Evolutionary conservation across 345 rosid genomes (phyloP), one percentile per base, ranked within the genome.

Genomic region (Brassica incana): DNA sequence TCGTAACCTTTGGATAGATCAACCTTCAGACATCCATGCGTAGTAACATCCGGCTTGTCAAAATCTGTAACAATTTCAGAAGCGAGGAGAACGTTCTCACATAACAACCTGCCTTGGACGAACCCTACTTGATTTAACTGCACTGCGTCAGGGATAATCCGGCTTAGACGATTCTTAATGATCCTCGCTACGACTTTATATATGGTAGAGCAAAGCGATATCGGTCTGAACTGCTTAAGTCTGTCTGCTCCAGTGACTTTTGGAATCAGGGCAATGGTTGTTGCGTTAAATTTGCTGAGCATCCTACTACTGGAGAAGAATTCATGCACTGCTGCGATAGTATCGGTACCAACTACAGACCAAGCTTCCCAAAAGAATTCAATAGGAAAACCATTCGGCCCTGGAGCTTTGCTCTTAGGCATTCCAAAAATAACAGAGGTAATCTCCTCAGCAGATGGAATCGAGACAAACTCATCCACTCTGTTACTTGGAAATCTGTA

Each of bases 1-100:
- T 65, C 68, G 8, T 65, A 65, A 0, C 45, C 68, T 7, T 65
- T 65, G 0, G 25, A 1, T 0, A 33, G 0, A 3, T 65, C 68
- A 0, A 65, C 4, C 1, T 64, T 15, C 0, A 64, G 5, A 6
- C 67, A 64, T 0, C 67, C 67, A 1, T 20, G 30, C 0, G 23
- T 1, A 0, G 9, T 3, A 0, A 0, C 0, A 0, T 9, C 43
- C 1, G 2, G n/a, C 5, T 2, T 3, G 2, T 65, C 8, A 3
- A 30, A 65, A n/a, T 32, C 9, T 0, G 18, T 2, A 0, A 65
- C 45, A 3, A 30, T 4, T 6, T 65, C 45, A 0, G 68, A 65
- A 0, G 68, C 43, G 0, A 65, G 25, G 1, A 33, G 23, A 2
- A 65, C 45, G 2, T 65, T 65, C 5, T 65, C 68, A 0, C 23